A percentile compares a stretch with the other conserved stretches of the same genome.
Evolutionary conservation across 331 rosid species (phyloP).

Genomic region (Malus hybrid): DNA sequence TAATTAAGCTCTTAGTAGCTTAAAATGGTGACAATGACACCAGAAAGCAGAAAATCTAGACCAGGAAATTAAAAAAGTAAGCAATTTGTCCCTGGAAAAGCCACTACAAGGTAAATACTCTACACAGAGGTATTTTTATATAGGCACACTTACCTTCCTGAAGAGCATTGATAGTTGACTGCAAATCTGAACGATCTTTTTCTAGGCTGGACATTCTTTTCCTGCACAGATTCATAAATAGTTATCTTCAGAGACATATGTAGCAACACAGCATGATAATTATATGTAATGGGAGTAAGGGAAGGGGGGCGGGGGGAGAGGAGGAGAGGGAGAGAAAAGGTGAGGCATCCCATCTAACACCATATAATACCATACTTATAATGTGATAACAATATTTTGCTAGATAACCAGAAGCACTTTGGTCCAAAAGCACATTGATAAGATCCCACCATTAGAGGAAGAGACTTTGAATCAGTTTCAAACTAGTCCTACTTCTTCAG

Average conservation of each 20-base stretch:
- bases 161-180: conserved; percentile 77
- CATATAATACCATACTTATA: neutral
- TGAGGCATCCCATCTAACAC: neutral
- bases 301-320: neutral
- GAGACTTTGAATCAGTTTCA: neutral
- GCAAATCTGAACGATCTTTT: conserved; percentile 79
- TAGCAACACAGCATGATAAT: neutral
- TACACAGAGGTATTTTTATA: neutral
- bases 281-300: neutral
- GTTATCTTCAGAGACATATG: neutral
- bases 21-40: neutral
- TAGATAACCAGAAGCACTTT: neutral
- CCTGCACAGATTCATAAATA: conserved; percentile 40
- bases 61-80: neutral
- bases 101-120: neutral
- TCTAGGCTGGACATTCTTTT: conserved; percentile 77
- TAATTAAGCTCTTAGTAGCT: neutral
- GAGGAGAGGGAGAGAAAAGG: too few relatives aligned
- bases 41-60: neutral
- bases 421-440: neutral
- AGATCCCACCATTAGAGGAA: neutral
- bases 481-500: neutral
- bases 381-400: neutral
- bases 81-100: neutral
- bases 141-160: conserved; percentile 60